phyloP scores from a whole-genome alignment of 495 filamentous ascomycete species.

The Aspergillus coremiiformis region DNA sequence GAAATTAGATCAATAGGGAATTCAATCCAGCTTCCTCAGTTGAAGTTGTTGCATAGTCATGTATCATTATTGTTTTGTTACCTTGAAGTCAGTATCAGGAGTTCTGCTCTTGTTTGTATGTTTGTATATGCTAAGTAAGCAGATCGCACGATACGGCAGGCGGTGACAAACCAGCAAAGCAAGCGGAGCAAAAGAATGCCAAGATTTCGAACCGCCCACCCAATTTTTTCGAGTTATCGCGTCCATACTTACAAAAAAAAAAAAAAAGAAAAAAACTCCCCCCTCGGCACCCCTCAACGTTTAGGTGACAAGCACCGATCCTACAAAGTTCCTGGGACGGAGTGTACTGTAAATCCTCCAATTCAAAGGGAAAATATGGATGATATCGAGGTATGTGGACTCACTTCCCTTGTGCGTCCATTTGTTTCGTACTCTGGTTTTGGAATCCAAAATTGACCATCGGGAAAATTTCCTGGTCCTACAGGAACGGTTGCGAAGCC shows the following conservation, averaged over 20 bases:
- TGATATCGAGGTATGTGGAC: constrained; percentile 40
- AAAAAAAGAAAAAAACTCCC: too few relatives aligned
- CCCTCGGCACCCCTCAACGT: constrained; percentile 11
- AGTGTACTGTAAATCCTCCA: background rate
- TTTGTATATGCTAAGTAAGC: background rate
- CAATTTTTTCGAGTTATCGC: constrained; percentile 34
- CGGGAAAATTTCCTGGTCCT: constrained; percentile 12
- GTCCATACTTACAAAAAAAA: constrained; percentile 11
- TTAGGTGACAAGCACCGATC: constrained; percentile 4
- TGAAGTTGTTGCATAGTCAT: too few relatives aligned
- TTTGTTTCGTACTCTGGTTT: background rate
- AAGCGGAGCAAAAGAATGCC: constrained; percentile 32
- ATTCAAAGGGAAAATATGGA: constrained; percentile 27
- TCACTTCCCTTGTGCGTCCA: background rate
- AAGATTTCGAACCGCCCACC: constrained; percentile 36
- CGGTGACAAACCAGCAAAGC: constrained; percentile 25
- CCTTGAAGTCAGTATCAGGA: too few relatives aligned
- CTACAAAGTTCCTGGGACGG: background rate
- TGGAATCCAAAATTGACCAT: constrained; percentile 15
- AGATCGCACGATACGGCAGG: constrained; percentile 15
- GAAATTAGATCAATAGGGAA: background rate
- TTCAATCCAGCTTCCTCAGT: background rate
- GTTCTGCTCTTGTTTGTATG: too few relatives aligned
- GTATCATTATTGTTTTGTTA: too few relatives aligned
- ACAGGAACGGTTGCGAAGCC: constrained; percentile 74